Evolutionary conservation across 106 monocot genomes (phyloP), one percentile per base, ranked within the genome.

Genomic region (Platanthera guangdongensis): DNA sequence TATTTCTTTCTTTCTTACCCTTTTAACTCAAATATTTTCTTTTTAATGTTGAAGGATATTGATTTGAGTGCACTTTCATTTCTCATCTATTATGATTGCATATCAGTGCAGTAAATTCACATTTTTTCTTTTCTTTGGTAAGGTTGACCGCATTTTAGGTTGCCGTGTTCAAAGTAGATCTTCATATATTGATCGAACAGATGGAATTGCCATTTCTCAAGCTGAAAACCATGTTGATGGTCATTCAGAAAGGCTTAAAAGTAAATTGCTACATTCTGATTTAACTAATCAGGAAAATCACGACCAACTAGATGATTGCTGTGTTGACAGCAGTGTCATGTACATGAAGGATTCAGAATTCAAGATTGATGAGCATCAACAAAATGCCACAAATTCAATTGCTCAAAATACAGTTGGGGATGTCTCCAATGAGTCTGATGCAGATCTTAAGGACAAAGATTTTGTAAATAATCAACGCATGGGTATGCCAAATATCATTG

Each of bases 111-210:
- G 51, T 16, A 57, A 74, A 52, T 48, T 51, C 74, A 19, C 52
- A 67, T 54, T 18, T 47, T 57, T 71, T 69, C 63, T 16, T 79
- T 72, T 65, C 30, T 65, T 65, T 65, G 32, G 32, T 30, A 65
- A 97, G 97, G 97, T 97, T 85, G 89, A 97, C 72, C 91, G 97
- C 30, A 86, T 97, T 60, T 81, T 94, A 68, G 97, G 97, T 49
- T 94, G 97, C 78, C 87, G 94, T 47, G 48, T 94, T 22, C 86
- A 79, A 79, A 57, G 59, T 52, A 71, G 65, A 10, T 65, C 65
- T 65, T 32, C 32, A 9, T 30, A n/a, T 79, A 4, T 67, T 16
- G 50, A 16, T 74, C 59, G 78, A 68, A 52, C 45, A 76, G 72
- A 55, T 14, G 69, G 54, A 59, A 50, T 73, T 16, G 25, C 39